Percentiles rank a stretch among this genome's conserved stretches.
These are phyloP conservation scores for Suaeda aralocaspica DNA, from an alignment of 148 eudicot species.

Conservation along the genomic window DNA sequence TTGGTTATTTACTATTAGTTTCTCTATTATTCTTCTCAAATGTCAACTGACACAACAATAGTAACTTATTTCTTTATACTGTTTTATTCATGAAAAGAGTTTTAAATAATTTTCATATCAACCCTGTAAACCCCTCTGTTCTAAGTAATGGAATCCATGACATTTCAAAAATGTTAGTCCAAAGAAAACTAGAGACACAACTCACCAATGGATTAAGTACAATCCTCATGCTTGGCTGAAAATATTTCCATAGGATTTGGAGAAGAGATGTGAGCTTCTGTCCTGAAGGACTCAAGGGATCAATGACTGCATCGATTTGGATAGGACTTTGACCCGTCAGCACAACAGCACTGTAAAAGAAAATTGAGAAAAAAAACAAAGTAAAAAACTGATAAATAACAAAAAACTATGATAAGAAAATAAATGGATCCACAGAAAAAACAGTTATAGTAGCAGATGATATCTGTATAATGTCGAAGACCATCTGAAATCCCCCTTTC, in stretches of 20 bases:
- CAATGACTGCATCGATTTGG: constrained; percentile 94
- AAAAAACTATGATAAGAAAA: neutral
- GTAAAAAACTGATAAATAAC: constrained; percentile 1
- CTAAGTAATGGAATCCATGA: neutral
- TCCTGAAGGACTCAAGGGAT: constrained; percentile 88
- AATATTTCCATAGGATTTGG: constrained; percentile 52
- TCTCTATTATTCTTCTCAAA: neutral
- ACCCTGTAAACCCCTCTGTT: neutral
- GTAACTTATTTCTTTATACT: too few relatives aligned
- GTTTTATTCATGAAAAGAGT: neutral
- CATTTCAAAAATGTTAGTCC: constrained; percentile 9
- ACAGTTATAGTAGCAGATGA: neutral
- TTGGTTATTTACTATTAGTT: neutral
- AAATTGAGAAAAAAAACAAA: too few relatives aligned
- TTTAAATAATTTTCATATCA: neutral
- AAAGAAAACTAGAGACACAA: constrained; percentile 7
- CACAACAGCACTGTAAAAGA: constrained; percentile 84
- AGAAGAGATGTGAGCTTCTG: constrained; percentile 88
- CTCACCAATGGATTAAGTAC: constrained; percentile 92
- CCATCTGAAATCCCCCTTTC: neutral
- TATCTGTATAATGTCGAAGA: neutral
- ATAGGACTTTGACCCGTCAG: constrained; percentile 56
- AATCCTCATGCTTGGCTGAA: constrained; percentile 93
- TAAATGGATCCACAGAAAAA: neutral
- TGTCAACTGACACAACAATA: neutral